Evolutionary conservation across 2,329 filamentous ascomycete species (phyloP).

Genomic region (Epicoccum sorghinum): DNA sequence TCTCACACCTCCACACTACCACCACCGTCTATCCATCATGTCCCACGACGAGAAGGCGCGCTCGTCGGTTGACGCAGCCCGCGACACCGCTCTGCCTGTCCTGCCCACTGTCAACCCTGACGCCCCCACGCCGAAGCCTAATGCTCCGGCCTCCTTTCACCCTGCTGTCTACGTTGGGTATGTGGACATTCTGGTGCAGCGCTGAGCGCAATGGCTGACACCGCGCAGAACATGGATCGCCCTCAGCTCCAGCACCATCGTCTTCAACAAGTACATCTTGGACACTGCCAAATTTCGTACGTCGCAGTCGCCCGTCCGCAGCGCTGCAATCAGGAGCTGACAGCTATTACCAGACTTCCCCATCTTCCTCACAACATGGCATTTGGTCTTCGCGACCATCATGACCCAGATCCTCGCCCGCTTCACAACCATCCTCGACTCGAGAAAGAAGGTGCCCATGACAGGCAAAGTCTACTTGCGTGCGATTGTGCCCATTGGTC

Average conservation of each 20-base stretch:
- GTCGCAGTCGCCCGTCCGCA: slow-evolving; percentile 37
- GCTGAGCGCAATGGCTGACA: slow-evolving; percentile 26
- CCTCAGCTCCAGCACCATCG: slow-evolving; percentile 90
- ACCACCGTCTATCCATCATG: slow-evolving; percentile 54
- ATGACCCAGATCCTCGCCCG: slow-evolving; percentile 94
- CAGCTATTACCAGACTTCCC: slow-evolving; percentile 30
- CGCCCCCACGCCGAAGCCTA: slow-evolving; percentile 69
- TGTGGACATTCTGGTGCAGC: slow-evolving; percentile 51
- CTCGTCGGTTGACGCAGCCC: slow-evolving; percentile 76
- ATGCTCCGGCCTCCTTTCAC: slow-evolving; percentile 69
- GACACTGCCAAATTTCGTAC: slow-evolving; percentile 83
- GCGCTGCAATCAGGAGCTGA: slow-evolving; percentile 34
- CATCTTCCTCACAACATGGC: slow-evolving; percentile 86
- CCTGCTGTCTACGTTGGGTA: slow-evolving; percentile 83
- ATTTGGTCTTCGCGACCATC: slow-evolving; percentile 88
- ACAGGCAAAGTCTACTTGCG: slow-evolving; percentile 90
- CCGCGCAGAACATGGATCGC: slow-evolving; percentile 81
- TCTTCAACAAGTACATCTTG: slow-evolving; percentile 99
- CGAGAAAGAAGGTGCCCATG: slow-evolving; percentile 96
- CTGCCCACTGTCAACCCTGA: slow-evolving; percentile 83
- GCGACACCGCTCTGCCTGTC: slow-evolving; percentile 65
- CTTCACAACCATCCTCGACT: slow-evolving; percentile 88
- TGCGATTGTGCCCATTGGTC: slow-evolving; percentile 90
- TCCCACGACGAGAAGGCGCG: slow-evolving; percentile 76
- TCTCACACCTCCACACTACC: slow-evolving; percentile 11